Evolutionary conservation across 2,329 filamentous ascomycete species (phyloP), one percentile per base, ranked within the genome.

Genomic region (Ceratocystis eucalypticola): DNA sequence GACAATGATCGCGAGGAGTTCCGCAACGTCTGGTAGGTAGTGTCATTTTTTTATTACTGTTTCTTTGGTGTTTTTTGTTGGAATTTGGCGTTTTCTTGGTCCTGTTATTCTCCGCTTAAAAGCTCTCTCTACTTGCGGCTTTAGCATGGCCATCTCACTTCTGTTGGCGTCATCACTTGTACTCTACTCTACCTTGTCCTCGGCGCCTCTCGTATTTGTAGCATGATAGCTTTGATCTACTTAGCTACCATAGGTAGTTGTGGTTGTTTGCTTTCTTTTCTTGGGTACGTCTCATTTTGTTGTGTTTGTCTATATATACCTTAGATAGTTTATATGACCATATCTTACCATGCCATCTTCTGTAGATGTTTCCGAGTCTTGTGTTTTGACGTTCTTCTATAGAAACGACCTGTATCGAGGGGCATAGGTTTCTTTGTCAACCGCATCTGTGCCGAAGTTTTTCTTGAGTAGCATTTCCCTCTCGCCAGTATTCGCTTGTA

Each of bases 21-120:
- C 68, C 73, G 74, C 22, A 80, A 80, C 68, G 77, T 79, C n/a
- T 80, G 79, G 79, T 74, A 62, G 37, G 79, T 74, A 62, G 37
- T 53, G 6, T 3, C 20, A 44, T 5, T 61, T 46, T 64, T 64
- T 46, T 30, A 20, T 65, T 61, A 44, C 5, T 64, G 53, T 41
- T 20, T 46, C 5, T 65, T 33, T 48, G 37, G 37, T 15, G 10
- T 41, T 61, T 55, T 53, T 59, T 41, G 53, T 33, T 62, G 59
- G 5, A 15, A 44, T 66, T 59, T 10, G 33, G 30, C 48, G 62
- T 64, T 63, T 48, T 67, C n/a, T 2, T 44, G 15, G 46, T 57
- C 20, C 12, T 33, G 15, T 46, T 66, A 20, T 55, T 28, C 50
- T 50, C 20, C 33, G 12, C 45, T 37, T 20, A n/a, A 45, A 59